Conservation (phyloP, 2,329 filamentous ascomycete genomes). For the Paracoccidioides brasiliensis region DNA sequence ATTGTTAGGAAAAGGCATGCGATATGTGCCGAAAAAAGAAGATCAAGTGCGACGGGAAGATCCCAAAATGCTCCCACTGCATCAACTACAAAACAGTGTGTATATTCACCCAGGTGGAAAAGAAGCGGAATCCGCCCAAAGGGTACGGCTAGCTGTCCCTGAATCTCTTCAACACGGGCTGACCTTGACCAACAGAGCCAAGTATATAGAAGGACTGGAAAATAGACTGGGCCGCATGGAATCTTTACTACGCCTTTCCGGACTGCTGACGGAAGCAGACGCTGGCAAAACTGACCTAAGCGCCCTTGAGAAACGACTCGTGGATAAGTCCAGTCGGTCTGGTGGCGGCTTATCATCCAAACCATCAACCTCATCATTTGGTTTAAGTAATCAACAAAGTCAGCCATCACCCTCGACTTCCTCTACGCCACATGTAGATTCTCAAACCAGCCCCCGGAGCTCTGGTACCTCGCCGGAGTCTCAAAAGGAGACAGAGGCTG, state of each 20-base stretch:
- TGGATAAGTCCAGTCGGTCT: slow-evolving; percentile 33
- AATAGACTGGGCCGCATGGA: slow-evolving; percentile 95
- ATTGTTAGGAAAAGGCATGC: slow-evolving; percentile 50
- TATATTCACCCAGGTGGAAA: slow-evolving; percentile 94
- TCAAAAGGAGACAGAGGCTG: slow-evolving; percentile 44
- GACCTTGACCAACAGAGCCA: slow-evolving; percentile 48
- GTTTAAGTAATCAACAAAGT: neutral
- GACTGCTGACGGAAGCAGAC: slow-evolving; percentile 74
- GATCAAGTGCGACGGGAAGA: slow-evolving; percentile 95
- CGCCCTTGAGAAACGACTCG: slow-evolving; percentile 65
- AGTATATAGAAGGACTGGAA: slow-evolving; percentile 94
- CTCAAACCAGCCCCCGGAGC: slow-evolving; percentile 38
- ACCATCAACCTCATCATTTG: slow-evolving; percentile 6
- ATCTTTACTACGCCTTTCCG: slow-evolving; percentile 72
- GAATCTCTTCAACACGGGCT: neutral
- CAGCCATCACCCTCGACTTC: slow-evolving; percentile 25
- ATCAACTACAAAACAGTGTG: slow-evolving; percentile 97
- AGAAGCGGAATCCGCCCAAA: slow-evolving; percentile 95
- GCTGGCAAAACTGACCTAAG: slow-evolving; percentile 75
- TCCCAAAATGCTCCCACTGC: slow-evolving; percentile 89
- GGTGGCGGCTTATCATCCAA: slow-evolving; percentile 9
- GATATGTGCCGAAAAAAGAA: slow-evolving; percentile 90
- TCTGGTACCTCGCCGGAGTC: slow-evolving; percentile 41
- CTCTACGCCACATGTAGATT: slow-evolving; percentile 34
- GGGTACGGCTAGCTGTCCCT: slow-evolving; percentile 46